Evolutionary conservation across 768 basidiomycete species (phyloP).

Genomic region (Termitomyces heimii): DNA sequence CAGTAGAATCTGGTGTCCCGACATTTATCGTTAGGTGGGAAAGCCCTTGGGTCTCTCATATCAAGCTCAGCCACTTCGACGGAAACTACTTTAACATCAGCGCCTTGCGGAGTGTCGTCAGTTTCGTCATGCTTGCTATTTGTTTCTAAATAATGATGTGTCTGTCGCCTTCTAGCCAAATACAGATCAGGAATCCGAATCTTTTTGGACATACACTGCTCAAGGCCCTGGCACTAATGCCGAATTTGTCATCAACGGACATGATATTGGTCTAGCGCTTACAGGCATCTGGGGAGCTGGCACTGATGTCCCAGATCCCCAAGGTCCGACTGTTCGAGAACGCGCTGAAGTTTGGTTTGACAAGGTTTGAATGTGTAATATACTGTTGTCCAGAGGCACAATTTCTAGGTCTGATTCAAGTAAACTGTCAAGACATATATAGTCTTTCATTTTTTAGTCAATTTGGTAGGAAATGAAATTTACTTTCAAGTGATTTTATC

Average conservation of each 20-base stretch:
- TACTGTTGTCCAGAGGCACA: neutral
- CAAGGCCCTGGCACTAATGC: neutral
- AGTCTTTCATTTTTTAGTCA: neutral
- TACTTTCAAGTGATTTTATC: too few relatives aligned
- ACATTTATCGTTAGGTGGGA: conserved; percentile 19
- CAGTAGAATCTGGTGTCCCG: conserved; percentile 15
- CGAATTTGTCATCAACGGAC: conserved; percentile 11
- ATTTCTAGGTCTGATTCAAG: neutral
- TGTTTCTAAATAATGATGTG: neutral
- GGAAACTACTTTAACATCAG: conserved; percentile 18
- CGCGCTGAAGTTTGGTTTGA: conserved; percentile 22
- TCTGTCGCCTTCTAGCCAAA: conserved; percentile 8
- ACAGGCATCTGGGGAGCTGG: conserved; percentile 18
- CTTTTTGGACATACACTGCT: conserved; percentile 13
- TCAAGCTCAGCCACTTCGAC: conserved; percentile 19
- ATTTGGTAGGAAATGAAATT: too few relatives aligned
- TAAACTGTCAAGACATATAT: neutral
- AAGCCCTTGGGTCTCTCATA: conserved; percentile 12
- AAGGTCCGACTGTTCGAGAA: conserved; percentile 14
- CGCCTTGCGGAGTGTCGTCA: conserved; percentile 13
- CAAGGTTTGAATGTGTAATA: conserved; percentile 3
- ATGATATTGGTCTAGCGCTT: conserved; percentile 12
- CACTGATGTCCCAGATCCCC: conserved; percentile 8
- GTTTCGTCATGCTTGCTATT: neutral
- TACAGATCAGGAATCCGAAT: conserved; percentile 12